Evolutionary conservation across 768 basidiomycete species (phyloP).

Genomic region (Rhodotorula diobovata): DNA sequence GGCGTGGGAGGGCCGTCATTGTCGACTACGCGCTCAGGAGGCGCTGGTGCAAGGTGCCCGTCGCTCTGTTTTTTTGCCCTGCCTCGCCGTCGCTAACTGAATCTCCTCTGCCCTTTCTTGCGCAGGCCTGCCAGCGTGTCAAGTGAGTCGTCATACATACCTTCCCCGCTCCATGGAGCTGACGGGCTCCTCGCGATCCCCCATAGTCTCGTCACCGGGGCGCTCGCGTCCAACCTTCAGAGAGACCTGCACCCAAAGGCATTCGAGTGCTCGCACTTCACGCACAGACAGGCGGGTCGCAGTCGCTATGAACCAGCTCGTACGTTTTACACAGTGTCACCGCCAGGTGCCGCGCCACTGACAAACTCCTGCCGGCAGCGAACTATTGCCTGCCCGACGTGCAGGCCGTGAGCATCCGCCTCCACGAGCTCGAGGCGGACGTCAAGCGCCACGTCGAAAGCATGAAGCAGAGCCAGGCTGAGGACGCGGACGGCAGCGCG

Average conservation of each 20-base stretch:
- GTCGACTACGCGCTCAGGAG: constrained; percentile 6
- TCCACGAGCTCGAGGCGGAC: not conserved
- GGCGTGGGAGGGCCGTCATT: not conserved
- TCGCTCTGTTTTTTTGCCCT: too few species aligned
- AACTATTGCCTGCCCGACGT: constrained; percentile 2
- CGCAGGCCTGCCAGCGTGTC: not conserved
- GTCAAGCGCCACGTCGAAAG: not conserved
- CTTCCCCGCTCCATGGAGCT: not conserved
- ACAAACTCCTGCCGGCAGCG: not conserved
- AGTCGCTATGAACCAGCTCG: not conserved
- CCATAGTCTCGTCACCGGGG: not conserved
- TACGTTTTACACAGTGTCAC: not conserved
- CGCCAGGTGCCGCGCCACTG: too few species aligned
- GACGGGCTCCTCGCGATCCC: not conserved
- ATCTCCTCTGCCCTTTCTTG: not conserved
- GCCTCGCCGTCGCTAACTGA: too few species aligned
- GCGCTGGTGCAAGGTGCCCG: constrained; percentile 3
- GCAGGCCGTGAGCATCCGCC: not conserved
- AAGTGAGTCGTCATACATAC: not conserved
- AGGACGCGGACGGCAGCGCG: not conserved
- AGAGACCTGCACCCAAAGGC: not conserved
- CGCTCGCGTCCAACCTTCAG: not conserved
- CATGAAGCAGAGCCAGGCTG: not conserved
- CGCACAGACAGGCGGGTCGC: not conserved
- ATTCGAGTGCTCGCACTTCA: not conserved